These are phyloP conservation scores for Chaetothyriales sp. DNA, from an alignment of 2,329 filamentous ascomycete species.

Conservation along the genomic window DNA sequence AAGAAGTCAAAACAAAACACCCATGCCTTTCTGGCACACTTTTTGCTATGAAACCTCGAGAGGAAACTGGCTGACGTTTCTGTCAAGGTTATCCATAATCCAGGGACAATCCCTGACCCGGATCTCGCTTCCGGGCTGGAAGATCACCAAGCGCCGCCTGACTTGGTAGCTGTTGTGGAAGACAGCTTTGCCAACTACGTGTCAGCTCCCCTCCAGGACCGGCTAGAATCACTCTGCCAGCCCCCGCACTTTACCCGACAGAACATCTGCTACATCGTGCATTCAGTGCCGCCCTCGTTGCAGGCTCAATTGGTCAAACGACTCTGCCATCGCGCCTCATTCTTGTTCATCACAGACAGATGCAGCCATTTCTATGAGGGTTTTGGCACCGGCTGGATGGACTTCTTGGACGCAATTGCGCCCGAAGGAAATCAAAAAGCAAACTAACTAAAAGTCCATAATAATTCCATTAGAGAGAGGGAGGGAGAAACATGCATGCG, in stretches of 20 bases:
- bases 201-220: slow-evolving; percentile 20
- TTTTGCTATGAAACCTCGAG: too few relatives aligned
- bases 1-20: too few relatives aligned
- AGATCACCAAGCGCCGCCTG: slow-evolving; percentile 16
- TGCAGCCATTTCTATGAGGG: slow-evolving; percentile 26
- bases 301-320: slow-evolving; percentile 23
- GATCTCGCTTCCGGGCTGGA: slow-evolving; percentile 14
- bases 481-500: not conserved
- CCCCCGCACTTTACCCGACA: slow-evolving; percentile 20
- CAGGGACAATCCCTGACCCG: slow-evolving; percentile 29
- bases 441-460: not conserved
- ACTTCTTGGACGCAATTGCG: slow-evolving; percentile 20
- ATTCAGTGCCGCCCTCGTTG: slow-evolving; percentile 23
- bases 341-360: slow-evolving; percentile 28
- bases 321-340: slow-evolving; percentile 23
- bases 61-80: not conserved
- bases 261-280: slow-evolving; percentile 24
- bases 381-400: slow-evolving; percentile 25
- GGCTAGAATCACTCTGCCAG: slow-evolving; percentile 20
- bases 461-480: too few relatives aligned
- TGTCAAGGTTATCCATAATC: slow-evolving; percentile 30
- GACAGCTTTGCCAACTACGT: slow-evolving; percentile 26
- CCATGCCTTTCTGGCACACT: too few relatives aligned
- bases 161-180: slow-evolving; percentile 35
- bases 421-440: not conserved